Evolutionary conservation across 768 basidiomycete genomes (phyloP).

Genomic region (Lenzites betulinus): DNA sequence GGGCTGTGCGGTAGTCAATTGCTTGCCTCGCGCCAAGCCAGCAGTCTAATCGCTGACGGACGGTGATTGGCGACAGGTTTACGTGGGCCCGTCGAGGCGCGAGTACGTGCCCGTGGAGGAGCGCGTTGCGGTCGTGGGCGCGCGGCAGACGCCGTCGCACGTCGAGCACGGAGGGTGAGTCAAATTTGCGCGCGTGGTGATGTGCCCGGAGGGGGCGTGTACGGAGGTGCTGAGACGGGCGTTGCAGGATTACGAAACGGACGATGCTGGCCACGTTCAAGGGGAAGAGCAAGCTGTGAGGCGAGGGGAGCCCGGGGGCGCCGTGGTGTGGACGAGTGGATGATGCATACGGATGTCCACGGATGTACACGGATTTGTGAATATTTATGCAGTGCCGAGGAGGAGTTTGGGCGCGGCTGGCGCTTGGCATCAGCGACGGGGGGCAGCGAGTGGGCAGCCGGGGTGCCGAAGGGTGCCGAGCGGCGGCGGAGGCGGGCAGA

Average conservation of each 20-base stretch:
- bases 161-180: constrained; percentile 79
- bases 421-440: constrained; percentile 5
- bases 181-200: neutral
- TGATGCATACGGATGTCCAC: neutral
- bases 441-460: constrained; percentile 2
- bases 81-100: constrained; percentile 73
- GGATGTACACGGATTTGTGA: neutral
- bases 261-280: constrained; percentile 64
- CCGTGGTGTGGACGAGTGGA: neutral
- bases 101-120: constrained; percentile 70
- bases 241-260: constrained; percentile 62
- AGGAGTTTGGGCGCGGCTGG: neutral
- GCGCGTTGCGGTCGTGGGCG: constrained; percentile 56
- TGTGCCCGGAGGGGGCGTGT: constrained; percentile 7
- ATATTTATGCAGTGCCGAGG: constrained; percentile 6
- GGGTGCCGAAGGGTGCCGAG: neutral
- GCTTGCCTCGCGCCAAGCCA: neutral
- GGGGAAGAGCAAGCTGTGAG: constrained; percentile 53
- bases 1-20: neutral
- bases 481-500: neutral
- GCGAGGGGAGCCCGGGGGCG: neutral
- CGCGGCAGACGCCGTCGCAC: constrained; percentile 58
- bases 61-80: constrained; percentile 52
- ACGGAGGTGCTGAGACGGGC: constrained; percentile 31
- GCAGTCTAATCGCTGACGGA: neutral